These are phyloP conservation scores for Nymphaea thermarum DNA, from an alignment of 164 flowering plant genomes.

Conservation along the genomic window DNA sequence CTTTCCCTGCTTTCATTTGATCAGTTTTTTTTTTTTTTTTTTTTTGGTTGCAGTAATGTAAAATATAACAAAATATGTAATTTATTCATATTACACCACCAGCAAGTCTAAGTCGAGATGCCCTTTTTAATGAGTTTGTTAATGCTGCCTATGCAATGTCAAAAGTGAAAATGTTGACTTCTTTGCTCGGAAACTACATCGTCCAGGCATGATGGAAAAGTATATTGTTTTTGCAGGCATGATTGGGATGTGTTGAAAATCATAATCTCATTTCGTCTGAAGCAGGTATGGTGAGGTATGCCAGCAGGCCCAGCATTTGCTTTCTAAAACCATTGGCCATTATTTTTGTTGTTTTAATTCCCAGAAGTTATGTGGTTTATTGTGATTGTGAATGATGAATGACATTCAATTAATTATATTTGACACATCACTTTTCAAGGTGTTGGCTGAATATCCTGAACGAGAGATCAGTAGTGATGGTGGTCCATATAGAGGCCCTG, in stretches of 20 bases:
- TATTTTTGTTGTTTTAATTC: too few species aligned
- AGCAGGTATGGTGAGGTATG: background rate
- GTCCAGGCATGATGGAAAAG: background rate
- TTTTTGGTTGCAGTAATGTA: background rate
- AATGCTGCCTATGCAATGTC: background rate
- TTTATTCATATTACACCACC: background rate
- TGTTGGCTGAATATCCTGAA: background rate
- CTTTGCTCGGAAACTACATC: background rate
- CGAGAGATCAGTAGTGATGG: background rate
- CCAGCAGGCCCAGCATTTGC: background rate
- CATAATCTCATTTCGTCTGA: background rate
- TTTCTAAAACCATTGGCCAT: too few species aligned
- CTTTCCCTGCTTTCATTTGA: background rate
- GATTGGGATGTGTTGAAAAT: background rate
- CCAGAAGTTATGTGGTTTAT: background rate
- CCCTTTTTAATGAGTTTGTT: background rate
- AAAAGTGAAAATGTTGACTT: background rate
- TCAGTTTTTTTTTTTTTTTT: background rate
- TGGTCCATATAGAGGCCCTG: background rate
- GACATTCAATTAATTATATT: background rate
- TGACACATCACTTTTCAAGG: background rate
- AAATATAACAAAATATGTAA: background rate
- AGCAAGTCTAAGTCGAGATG: background rate
- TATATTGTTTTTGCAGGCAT: background rate
- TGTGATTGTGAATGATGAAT: background rate